These are phyloP conservation scores for Solanum infundibuliforme DNA, from an alignment of 257 asterid species.

Conservation along the genomic window DNA sequence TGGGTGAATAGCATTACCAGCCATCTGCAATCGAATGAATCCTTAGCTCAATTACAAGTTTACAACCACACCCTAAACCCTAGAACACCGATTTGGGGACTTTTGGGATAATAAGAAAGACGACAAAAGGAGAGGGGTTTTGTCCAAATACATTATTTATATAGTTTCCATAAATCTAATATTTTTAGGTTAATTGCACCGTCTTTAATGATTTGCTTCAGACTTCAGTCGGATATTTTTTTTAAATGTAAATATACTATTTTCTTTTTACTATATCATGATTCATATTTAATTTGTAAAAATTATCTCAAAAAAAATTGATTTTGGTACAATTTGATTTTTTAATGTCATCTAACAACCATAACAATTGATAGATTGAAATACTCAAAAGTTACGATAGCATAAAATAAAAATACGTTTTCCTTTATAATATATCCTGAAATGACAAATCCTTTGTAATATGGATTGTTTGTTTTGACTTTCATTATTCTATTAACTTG, in stretches of 20 bases:
- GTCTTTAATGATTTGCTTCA: no score
- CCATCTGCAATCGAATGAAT: slow-evolving; percentile 17
- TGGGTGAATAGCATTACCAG: slow-evolving; percentile 65
- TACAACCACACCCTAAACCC: background rate
- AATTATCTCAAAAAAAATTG: no score
- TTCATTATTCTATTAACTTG: no score
- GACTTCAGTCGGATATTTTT: no score
- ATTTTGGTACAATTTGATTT: no score
- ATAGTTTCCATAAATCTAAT: background rate
- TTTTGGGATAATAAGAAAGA: background rate
- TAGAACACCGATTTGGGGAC: slow-evolving; percentile 7
- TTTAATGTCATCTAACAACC: background rate
- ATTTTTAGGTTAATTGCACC: no score
- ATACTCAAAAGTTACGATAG: background rate
- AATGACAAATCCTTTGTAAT: no score
- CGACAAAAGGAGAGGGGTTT: background rate
- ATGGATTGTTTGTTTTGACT: no score
- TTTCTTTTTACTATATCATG: no score
- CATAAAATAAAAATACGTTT: no score
- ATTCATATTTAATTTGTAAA: no score
- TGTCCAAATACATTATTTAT: background rate
- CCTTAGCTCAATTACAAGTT: background rate
- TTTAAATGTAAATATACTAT: no score
- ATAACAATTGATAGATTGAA: background rate
- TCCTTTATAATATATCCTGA: background rate